Base-by-base conservation (phyloP, 352 stramenopile species). In the Globisporangium mamillatum region DNA sequence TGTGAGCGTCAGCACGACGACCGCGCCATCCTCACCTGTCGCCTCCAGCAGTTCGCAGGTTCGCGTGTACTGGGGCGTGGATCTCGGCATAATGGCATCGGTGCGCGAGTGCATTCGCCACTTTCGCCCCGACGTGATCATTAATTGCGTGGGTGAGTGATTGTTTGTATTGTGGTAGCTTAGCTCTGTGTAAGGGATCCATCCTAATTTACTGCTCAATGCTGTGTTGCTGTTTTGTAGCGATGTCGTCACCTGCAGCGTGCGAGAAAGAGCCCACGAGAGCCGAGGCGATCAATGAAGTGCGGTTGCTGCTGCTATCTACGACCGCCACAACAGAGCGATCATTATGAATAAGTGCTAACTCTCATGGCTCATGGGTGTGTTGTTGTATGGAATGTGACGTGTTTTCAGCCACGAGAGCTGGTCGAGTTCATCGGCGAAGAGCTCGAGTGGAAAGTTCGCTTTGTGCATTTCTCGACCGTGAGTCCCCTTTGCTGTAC, bases 381-480 rank as follows among this genome's bases (percentile, higher is more conserved):
- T 44, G 36, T 44, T 62, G 16, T 14, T 18, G 16, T 38, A 56
- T 16, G 14, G 20, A 18, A 38, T 54, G 22, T 18, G n/a, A 4
- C 0, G 3, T 60, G 34, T 50, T 6, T 44, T 12, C 38, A 89
- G 81, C 81, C 81, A n/a, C 66, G 14, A 16, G 63, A 56, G 20
- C 53, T 88, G 61, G 59, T 86, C 9, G 54, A 64, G 64, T 75
- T 83, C 20, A 53, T 89, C 57, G 41, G 60, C 3, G 61, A 70
- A 7, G 66, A 71, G 10, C 27, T 73, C 24, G 48, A 59, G 56
- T 75, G 63, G 59, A 62, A 36, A 38, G 46, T 83, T 38, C 73
- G 75, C 29, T 77, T 89, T 48, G 41, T 90, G 18, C 83, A 91
- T 62, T 90, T 91, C 50, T 91, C 82, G 16, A 91, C 82, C 32